Evolutionary conservation across 2,329 filamentous ascomycete genomes (phyloP), one percentile per base, ranked within the genome.

Genomic region (Cordyceps tenuipes): DNA sequence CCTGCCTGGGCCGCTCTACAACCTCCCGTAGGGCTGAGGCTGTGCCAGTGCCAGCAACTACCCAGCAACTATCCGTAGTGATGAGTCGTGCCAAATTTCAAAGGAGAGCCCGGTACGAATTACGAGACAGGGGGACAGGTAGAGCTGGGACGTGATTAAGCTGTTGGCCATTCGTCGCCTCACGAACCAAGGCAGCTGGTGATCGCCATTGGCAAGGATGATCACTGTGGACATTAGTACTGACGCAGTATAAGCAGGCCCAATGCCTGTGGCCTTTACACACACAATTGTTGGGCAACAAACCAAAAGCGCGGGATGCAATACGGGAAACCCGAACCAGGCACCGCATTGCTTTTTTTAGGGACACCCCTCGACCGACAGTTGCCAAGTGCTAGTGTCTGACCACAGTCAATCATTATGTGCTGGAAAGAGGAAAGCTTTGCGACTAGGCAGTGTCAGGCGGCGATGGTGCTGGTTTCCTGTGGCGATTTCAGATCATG

Each of bases 11-110:
- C 13, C 13, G n/a, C 26, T 8, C 26, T 29, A 21, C 49, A 36
- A 36, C 9, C 43, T 48, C 47, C 12, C 6, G 48, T 58, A 58
- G 56, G 56, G 56, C 56, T 58, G 56, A 58, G 56, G 56, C 56
- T 43, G 56, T 58, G 56, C 48, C 5, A 39, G 29, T 6, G 29
- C 29, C 29, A 29, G 29, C 29, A 23, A 23, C 23, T 23, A 23
- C 23, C 23, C 4, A 31, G 19, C 3, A 31, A 31, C 3, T n/a
- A 17, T 26, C 26, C 15, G 31, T 5, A 17, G 17, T 19, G 39
- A 29, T 10, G 13, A 49, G 44, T 19, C 29, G 17, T 21, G 34
- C 21, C 31, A 57, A 43, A 43, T 19, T 26, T 58, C 23, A 13
- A 51, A 48, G 43, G 17, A 47, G 17, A 29, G 31, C 44, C 51